Evolutionary conservation across 2,329 filamentous ascomycete species (phyloP), one percentile per base, ranked within the genome.

Genomic region (Ramularia collo-cygni): DNA sequence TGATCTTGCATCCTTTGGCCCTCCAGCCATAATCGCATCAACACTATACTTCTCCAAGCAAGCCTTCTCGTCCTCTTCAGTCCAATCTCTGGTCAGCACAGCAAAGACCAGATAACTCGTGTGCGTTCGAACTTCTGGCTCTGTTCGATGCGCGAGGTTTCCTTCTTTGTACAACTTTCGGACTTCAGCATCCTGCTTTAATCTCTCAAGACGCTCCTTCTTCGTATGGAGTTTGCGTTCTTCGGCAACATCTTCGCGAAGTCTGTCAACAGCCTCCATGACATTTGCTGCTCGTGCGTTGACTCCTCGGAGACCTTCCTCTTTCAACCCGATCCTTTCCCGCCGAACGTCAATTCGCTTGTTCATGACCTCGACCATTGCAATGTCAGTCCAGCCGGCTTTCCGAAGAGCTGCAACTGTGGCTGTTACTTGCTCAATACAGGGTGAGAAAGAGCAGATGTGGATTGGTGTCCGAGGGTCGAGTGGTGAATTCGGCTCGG

Each of bases 61-160:
- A 14, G 19, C 73, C 21, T 74, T 74, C 64, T 98, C 92, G 50
- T 95, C 86, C 44, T 83, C 84, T 26, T 78, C 81, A 0, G 71
- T 81, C 92, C 92, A 98, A 47, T 85, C 81, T 30, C 79, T 74
- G n/a, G 92, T 90, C 44, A 98, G 65, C 3, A 92, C 70, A 0
- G 92, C 92, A 67, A 98, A 98, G 4, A 93, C 84, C 4, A 98
- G 74, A 61, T 98, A 98, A n/a, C 85, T 92, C 0, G 92, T 98
- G 64, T 98, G 92, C 6, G 85, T 92, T 72, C 95, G 95, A 44
- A 96, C 68, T 57, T 98, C 92, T 0, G 80, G 69, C 66, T 98
- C 92, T 0, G 85, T 80, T 16, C 87, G 76, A 55, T 93, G 86
- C 19, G 87, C 74, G 28, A 96, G 58, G 18, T 78, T 76, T 1